Base-by-base conservation (phyloP, 257 asterid species). In the Datura wrightii region DNA sequence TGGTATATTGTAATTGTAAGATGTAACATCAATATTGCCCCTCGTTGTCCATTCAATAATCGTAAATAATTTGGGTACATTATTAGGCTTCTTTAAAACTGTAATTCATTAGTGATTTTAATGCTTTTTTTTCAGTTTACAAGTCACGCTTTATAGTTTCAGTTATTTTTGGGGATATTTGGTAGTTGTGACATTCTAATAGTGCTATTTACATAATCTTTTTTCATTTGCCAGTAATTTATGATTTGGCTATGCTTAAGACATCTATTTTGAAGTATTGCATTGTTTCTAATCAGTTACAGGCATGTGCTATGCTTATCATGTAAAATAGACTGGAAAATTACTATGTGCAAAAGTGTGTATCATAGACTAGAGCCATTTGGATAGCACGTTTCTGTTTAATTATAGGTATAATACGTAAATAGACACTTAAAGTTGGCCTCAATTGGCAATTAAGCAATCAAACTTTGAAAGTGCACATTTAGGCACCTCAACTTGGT, bases 341-440 rank as follows among this genome's bases (percentile, higher is more conserved):
- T 69, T 3, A 69, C 78, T 39, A 41, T 31, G 52, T 39, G 78
- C 52, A 69, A 69, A 65, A 39, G 8, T 39, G n/a, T n/a, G n/a
- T n/a, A n/a, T n/a, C n/a, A n/a, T n/a, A n/a, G n/a, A n/a, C 52
- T 69, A 69, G 78, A 39, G 53, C 78, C 52, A 69, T 39, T 69
- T 69, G 52, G 52, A 69, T 39, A 39, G 15, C 53, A 52, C 52
- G 39, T 67, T 44, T 39, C 24, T 59, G 78, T 67, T 67, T 41
- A 14, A 7, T 24, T 24, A 24, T 24, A 24, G 31, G 31, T 1
- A 24, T 24, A 24, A 24, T 24, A 24, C 31, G 31, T 24, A 1
- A 24, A 24, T 24, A 24, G 31, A 24, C 31, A 24, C 1, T 24
- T 24, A 24, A 24, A 24, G 31, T 24, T 24, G 31, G 31, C 31